Evolutionary conservation across 192 early-diverging fungal genomes (phyloP).

Genomic region (Diversispora eburnea): DNA sequence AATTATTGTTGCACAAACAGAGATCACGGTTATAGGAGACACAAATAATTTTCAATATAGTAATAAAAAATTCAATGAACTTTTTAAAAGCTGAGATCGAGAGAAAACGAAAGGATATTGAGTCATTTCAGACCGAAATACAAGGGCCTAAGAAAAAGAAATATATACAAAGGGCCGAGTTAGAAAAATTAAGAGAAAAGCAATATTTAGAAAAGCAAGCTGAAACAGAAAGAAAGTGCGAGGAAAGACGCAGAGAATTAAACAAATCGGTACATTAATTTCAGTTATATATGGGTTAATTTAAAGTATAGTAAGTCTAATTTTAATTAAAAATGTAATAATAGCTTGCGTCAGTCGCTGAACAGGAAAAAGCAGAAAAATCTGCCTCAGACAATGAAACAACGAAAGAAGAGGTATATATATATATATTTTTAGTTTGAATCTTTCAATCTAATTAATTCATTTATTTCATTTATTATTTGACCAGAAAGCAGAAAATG

Average conservation of each 20-base stretch:
- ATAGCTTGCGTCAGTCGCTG: not conserved
- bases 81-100: constrained; percentile 67
- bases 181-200: constrained; percentile 60
- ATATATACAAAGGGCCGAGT: constrained; percentile 80
- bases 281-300: not conserved
- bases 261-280: constrained; percentile 24
- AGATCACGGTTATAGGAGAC: too few species aligned
- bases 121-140: constrained; percentile 26
- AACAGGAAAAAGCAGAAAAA: constrained; percentile 32
- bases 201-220: constrained; percentile 54
- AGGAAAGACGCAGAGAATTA: constrained; percentile 32
- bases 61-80: constrained; percentile 41
- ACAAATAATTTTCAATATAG: too few species aligned
- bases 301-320: not conserved
- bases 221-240: constrained; percentile 45
- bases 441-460: not conserved
- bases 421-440: not conserved
- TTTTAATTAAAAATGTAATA: not conserved
- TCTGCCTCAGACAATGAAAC: constrained; percentile 23
- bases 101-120: constrained; percentile 68
- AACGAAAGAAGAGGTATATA: constrained; percentile 29
- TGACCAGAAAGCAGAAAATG: constrained; percentile 26
- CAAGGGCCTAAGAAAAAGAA: constrained; percentile 54
- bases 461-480: not conserved
- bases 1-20: too few species aligned